Evolutionary conservation across 2,329 filamentous ascomycete genomes (phyloP).

Genomic region (Aspergillus piperis): DNA sequence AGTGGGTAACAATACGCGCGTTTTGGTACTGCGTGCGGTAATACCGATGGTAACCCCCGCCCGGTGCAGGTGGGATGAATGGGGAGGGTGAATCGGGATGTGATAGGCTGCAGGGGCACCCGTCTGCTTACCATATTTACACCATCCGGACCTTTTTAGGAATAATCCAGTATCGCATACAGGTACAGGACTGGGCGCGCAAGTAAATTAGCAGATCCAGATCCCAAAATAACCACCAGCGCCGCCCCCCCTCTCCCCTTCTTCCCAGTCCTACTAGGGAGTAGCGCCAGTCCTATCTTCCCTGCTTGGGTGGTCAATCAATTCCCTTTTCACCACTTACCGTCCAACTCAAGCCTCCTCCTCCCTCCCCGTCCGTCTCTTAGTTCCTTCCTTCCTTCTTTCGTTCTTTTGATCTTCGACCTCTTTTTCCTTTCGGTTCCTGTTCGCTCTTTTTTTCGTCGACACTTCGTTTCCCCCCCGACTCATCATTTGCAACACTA

Average conservation of each 20-base stretch:
- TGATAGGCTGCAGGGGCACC: not conserved
- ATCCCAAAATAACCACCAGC: slow-evolving; percentile 35
- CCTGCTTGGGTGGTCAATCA: slow-evolving; percentile 27
- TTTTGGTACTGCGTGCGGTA: slow-evolving; percentile 2
- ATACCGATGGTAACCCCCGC: not conserved
- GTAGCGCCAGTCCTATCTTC: slow-evolving; percentile 26
- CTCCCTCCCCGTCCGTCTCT: slow-evolving; percentile 34
- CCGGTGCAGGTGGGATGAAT: not conserved
- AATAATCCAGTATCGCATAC: slow-evolving; percentile 14
- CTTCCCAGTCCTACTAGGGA: slow-evolving; percentile 14
- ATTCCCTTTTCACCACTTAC: slow-evolving; percentile 29
- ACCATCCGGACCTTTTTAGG: not conserved
- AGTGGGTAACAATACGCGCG: slow-evolving; percentile 4
- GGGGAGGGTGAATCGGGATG: not conserved
- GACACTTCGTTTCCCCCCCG: slow-evolving; percentile 3
- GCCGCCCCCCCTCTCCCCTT: slow-evolving; percentile 4
- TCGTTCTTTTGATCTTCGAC: slow-evolving; percentile 14
- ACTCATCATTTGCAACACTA: slow-evolving; percentile 9
- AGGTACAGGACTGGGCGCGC: slow-evolving; percentile 12
- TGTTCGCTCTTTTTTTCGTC: slow-evolving; percentile 24
- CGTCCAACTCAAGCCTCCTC: slow-evolving; percentile 27
- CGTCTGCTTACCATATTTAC: slow-evolving; percentile 8
- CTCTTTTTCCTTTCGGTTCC: slow-evolving; percentile 24
- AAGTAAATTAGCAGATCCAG: slow-evolving; percentile 22
- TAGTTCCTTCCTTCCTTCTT: slow-evolving; percentile 27